Evolutionary conservation across 352 stramenopile species (phyloP), one percentile per base, ranked within the genome.

Genomic region (Pythium inflatum): DNA sequence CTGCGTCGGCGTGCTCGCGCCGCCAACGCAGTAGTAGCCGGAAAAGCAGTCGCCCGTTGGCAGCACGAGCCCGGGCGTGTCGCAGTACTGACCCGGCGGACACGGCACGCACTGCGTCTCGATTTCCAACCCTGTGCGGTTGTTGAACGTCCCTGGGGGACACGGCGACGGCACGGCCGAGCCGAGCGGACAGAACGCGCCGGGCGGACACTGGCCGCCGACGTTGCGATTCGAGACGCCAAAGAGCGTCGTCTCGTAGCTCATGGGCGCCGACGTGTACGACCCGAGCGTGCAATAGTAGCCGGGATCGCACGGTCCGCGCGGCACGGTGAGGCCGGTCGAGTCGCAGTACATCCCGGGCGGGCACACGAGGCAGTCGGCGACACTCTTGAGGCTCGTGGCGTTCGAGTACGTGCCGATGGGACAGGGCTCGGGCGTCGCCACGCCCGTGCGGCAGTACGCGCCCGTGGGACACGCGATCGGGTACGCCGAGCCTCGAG

Each of bases 301-400:
- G 0, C 95, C 95, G 18, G 88, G 80, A 25, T 94, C 87, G 56
- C 95, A 98, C 3, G 80, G 85, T 16, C 86, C 85, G 12, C 82
- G 76, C 2, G 90, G 89, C 14, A 79, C 69, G 1, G 88, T 93
- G 33, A 97, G 81, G 0, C 70, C 88, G 22, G 80, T 94, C 5
- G 87, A 79, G 49, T 98, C 93, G 70, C 94, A 98, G 61, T 96
- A 98, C 78, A 89, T 89, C 1, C 95, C 94, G n/a, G 91, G 86
- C 18, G 88, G 75, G 65, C 95, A 98, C 33, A 76, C 58, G 1
- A 88, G 71, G 74, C 95, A 98, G 55, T 97, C 90, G 36, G 96
- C 83, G 13, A 94, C 85, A 53, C 82, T 80, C 34, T 78, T 79
- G 31, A 98, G 77, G 1, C 85, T 84, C 0, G 80, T 89, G 2